A percentile compares a stretch with the other conserved stretches of the same genome.
These are phyloP conservation scores for Diaporthe capsici DNA, from an alignment of 2,329 filamentous ascomycete species.

Conservation along the genomic window DNA sequence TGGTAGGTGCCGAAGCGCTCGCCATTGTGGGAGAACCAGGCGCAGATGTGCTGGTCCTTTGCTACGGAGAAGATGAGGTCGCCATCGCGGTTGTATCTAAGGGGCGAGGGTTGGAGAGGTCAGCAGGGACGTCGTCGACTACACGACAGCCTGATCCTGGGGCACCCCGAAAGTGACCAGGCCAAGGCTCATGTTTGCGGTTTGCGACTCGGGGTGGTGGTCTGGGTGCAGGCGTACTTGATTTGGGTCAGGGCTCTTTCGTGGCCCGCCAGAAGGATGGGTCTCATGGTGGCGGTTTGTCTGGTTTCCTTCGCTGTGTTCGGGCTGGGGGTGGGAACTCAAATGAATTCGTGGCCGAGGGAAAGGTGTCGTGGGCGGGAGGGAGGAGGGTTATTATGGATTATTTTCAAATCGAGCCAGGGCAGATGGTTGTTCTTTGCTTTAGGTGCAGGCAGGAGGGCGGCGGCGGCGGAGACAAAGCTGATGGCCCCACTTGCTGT, in stretches of 20 bases:
- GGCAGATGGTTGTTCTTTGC: constrained; percentile 20
- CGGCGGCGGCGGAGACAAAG: constrained; percentile 38
- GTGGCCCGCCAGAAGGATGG: constrained; percentile 95
- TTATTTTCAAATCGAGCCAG: constrained; percentile 12
- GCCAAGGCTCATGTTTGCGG: constrained; percentile 25
- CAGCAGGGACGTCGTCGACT: constrained; percentile 1
- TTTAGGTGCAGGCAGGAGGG: constrained; percentile 18
- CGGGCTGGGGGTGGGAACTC: background rate
- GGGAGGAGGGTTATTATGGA: constrained; percentile 29
- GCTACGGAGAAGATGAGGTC: constrained; percentile 96
- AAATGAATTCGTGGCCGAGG: constrained; percentile 4
- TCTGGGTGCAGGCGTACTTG: constrained; percentile 67
- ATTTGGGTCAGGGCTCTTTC: constrained; percentile 97
- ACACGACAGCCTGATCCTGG: background rate
- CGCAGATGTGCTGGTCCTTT: constrained; percentile 97
- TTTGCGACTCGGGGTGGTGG: constrained; percentile 24
- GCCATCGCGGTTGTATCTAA: constrained; percentile 91
- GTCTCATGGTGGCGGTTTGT: constrained; percentile 82
- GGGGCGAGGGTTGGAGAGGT: constrained; percentile 10
- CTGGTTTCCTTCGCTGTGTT: constrained; percentile 37
- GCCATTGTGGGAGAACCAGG: constrained; percentile 97
- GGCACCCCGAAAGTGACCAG: background rate
- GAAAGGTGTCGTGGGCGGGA: constrained; percentile 19
- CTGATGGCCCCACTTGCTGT: constrained; percentile 35
- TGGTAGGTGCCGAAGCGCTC: constrained; percentile 97